Percentiles rank a stretch among this genome's conserved stretches.
Conservation (phyloP, 192 early-diverging fungal genomes). For the Backusella parvicylindrica region DNA sequence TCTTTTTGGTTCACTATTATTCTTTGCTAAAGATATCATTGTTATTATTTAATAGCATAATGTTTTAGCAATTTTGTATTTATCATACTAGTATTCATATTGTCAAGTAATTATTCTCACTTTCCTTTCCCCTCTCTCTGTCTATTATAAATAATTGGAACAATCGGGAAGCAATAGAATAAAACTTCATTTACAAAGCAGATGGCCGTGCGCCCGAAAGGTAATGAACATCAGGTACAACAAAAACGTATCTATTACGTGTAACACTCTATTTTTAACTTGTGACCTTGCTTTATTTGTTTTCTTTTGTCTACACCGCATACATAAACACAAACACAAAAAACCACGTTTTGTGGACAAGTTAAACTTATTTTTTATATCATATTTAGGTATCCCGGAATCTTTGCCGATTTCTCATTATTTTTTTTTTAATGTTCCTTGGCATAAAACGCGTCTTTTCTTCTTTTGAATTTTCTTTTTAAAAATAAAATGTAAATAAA, state of each 20-base stretch:
- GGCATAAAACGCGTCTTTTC: background rate
- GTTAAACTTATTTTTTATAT: background rate
- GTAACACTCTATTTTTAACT: constrained; percentile 4
- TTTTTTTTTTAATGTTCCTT: background rate
- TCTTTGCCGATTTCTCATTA: background rate
- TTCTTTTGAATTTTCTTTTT: background rate
- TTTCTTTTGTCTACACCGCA: background rate
- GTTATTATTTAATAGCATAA: background rate
- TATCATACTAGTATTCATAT: background rate
- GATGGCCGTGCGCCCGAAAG: background rate
- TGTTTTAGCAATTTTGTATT: background rate
- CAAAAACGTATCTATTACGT: background rate
- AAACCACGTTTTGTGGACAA: background rate
- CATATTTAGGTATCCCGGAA: background rate
- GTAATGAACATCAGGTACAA: background rate
- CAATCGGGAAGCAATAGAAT: background rate
- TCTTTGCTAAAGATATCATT: background rate
- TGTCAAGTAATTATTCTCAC: background rate
- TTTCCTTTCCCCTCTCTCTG: background rate
- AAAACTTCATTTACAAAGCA: background rate
- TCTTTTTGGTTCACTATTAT: background rate
- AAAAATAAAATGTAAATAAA: background rate
- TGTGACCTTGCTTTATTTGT: background rate
- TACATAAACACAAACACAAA: background rate
- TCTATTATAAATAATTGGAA: background rate